Conservation (phyloP, 1,139 yeast genomes). For the Scheffersomyces insectosa region DNA sequence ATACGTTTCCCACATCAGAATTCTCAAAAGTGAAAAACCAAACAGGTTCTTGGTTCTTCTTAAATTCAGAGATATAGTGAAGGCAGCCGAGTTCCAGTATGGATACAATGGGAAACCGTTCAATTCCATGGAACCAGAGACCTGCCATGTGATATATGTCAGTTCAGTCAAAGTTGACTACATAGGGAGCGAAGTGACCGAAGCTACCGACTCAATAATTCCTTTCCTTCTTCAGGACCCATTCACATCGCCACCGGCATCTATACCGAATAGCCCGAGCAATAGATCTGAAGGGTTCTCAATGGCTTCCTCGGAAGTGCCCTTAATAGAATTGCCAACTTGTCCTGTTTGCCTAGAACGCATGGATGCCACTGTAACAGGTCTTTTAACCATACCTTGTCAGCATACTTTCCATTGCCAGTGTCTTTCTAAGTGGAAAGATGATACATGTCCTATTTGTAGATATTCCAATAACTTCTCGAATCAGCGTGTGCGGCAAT, state of each 20-base stretch:
- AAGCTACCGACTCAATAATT: conserved; percentile 34
- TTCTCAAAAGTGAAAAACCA: conserved; percentile 65
- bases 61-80: conserved; percentile 60
- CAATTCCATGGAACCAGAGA: conserved; percentile 87
- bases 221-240: conserved; percentile 79
- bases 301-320: conserved; percentile 14
- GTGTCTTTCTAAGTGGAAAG: conserved; percentile 87
- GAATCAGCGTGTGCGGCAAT: conserved; percentile 36
- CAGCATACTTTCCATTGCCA: conserved; percentile 94
- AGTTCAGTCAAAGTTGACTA: conserved; percentile 52
- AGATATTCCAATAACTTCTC: conserved; percentile 62
- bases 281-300: conserved; percentile 5
- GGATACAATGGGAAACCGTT: conserved; percentile 73
- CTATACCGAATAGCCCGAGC: conserved; percentile 2
- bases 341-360: conserved; percentile 94
- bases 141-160: conserved; percentile 75
- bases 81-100: conserved; percentile 64
- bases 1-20: conserved; percentile 70
- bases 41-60: conserved; percentile 76
- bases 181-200: conserved; percentile 13
- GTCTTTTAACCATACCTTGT: conserved; percentile 84
- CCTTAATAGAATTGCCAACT: conserved; percentile 69
- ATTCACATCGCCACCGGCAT: conserved; percentile 43
- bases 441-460: conserved; percentile 91
- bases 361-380: conserved; percentile 81